A percentile compares a stretch with the other conserved stretches of the same genome.
phyloP scores from a whole-genome alignment of 176 grass and related monocot species.

The Puccinellia tenuiflora region DNA sequence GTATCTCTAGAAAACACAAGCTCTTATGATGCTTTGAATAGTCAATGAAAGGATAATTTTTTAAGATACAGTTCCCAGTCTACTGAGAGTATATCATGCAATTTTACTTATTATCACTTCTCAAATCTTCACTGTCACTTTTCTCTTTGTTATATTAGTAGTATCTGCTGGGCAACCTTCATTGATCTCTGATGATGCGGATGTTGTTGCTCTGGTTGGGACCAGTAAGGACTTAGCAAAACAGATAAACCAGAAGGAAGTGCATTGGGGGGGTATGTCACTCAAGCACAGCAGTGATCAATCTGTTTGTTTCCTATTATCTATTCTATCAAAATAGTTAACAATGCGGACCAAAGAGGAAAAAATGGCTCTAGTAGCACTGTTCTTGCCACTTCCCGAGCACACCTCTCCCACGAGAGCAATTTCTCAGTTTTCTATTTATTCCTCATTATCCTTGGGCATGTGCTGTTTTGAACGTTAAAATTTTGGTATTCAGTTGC shows the following conservation, averaged over 20 bases:
- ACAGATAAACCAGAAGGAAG: slow-evolving; percentile 97
- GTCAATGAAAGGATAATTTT: slow-evolving; percentile 87
- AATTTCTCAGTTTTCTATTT: not conserved
- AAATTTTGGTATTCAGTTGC: slow-evolving; percentile 61
- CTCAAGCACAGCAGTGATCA: not conserved
- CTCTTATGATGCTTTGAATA: slow-evolving; percentile 74
- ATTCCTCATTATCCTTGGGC: not conserved
- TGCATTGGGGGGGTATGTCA: slow-evolving; percentile 91
- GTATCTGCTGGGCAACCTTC: slow-evolving; percentile 71
- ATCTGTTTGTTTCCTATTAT: slow-evolving; percentile 5
- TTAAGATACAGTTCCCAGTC: slow-evolving; percentile 51
- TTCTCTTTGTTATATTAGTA: slow-evolving; percentile 39
- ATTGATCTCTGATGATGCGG: slow-evolving; percentile 80
- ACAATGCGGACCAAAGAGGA: not conserved
- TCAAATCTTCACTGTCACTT: slow-evolving; percentile 23
- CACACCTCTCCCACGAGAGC: not conserved
- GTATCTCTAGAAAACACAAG: slow-evolving; percentile 91
- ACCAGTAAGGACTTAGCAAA: slow-evolving; percentile 86
- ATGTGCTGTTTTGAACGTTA: slow-evolving; percentile 5
- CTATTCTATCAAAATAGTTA: slow-evolving; percentile 9
- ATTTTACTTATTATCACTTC: slow-evolving; percentile 25
- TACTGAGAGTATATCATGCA: not conserved
- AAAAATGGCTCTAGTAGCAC: not conserved
- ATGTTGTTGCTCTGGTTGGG: slow-evolving; percentile 80
- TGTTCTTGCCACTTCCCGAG: not conserved